A percentile compares a stretch with the other conserved stretches of the same genome.
These are phyloP conservation scores for Salix arbutifolia DNA, from an alignment of 345 rosid species.

Conservation along the genomic window DNA sequence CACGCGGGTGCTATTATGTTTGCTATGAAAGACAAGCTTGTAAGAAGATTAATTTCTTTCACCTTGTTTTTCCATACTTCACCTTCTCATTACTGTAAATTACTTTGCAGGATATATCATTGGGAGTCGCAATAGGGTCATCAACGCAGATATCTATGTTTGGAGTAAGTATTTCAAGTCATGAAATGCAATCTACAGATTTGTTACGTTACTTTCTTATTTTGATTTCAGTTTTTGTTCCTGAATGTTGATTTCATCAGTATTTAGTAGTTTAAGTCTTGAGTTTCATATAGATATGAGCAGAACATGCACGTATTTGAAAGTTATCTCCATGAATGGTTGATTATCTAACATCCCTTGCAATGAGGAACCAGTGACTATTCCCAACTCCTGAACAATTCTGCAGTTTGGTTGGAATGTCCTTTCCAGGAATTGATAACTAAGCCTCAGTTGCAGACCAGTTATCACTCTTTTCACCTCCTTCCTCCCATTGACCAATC, in stretches of 20 bases:
- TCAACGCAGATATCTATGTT: slow-evolving; percentile 96
- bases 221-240: background rate
- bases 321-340: background rate
- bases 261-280: background rate
- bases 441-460: background rate
- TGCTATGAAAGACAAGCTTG: slow-evolving; percentile 96
- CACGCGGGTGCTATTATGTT: slow-evolving; percentile 95
- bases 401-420: background rate
- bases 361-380: background rate
- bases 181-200: background rate
- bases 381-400: background rate
- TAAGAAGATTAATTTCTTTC: slow-evolving; percentile 25
- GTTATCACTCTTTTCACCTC: background rate
- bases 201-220: background rate
- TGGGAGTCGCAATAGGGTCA: slow-evolving; percentile 98
- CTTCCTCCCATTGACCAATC: background rate
- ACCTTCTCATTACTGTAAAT: background rate
- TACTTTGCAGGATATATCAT: slow-evolving; percentile 67
- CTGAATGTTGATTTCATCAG: background rate
- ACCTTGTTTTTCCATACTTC: background rate
- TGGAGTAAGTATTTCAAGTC: slow-evolving; percentile 50
- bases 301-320: background rate
- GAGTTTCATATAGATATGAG: background rate
- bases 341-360: background rate
- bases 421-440: background rate